Evolutionary conservation across 2,329 filamentous ascomycete genomes (phyloP).

Genomic region (Neonectria ditissima): DNA sequence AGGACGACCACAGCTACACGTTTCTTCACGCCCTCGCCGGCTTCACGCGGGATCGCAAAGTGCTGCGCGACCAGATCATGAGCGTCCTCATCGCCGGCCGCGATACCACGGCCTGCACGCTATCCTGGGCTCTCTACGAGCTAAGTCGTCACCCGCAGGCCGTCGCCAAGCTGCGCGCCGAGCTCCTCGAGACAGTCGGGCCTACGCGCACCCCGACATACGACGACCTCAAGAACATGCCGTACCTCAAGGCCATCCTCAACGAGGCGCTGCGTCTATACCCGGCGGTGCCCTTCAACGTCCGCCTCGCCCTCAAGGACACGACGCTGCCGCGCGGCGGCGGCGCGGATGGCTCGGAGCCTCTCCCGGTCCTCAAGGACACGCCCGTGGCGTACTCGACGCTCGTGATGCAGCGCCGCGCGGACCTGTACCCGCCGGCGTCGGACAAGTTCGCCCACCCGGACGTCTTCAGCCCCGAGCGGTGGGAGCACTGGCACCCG

Average conservation of each 20-base stretch:
- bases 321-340: constrained; percentile 81
- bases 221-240: constrained; percentile 86
- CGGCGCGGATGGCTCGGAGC: constrained; percentile 70
- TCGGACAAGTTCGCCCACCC: constrained; percentile 60
- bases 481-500: constrained; percentile 74
- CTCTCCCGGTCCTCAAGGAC: constrained; percentile 75
- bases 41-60: constrained; percentile 78
- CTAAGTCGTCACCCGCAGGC: constrained; percentile 77
- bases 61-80: constrained; percentile 87
- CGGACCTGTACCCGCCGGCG: constrained; percentile 68
- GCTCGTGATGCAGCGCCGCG: constrained; percentile 78
- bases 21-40: constrained; percentile 88
- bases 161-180: constrained; percentile 75
- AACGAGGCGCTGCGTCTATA: constrained; percentile 84
- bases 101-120: constrained; percentile 86
- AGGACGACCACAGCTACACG: constrained; percentile 79
- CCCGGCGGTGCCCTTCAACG: constrained; percentile 83
- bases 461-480: constrained; percentile 71
- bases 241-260: constrained; percentile 79
- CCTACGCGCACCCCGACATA: constrained; percentile 74
- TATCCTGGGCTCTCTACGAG: constrained; percentile 88
- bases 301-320: constrained; percentile 77
- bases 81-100: constrained; percentile 85
- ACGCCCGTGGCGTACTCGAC: constrained; percentile 75
- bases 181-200: constrained; percentile 78